These are phyloP conservation scores for Dictyostelium capitatum DNA, from an alignment of 78 protist genomes.

Conservation along the genomic window DNA sequence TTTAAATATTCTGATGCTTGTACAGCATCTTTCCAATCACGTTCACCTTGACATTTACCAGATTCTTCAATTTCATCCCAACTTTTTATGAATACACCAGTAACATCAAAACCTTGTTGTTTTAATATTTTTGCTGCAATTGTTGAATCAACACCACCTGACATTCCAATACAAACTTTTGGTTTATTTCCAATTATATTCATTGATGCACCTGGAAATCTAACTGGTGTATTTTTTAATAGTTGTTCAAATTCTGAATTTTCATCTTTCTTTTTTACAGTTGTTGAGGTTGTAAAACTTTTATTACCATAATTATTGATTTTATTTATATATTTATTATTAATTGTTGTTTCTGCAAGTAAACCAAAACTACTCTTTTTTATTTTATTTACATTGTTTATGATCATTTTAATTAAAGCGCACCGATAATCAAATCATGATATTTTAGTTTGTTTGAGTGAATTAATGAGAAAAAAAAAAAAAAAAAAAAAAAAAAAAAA, in stretches of 20 bases:
- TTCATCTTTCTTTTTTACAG: background rate
- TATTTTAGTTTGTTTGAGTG: too few relatives aligned
- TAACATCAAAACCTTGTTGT: conserved; percentile 77
- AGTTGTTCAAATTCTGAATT: background rate
- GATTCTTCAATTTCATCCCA: conserved; percentile 89
- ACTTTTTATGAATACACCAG: conserved; percentile 86
- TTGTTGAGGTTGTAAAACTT: background rate
- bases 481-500: too few relatives aligned
- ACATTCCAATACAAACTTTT: conserved; percentile 77
- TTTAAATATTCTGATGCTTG: conserved; percentile 74
- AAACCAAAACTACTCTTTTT: background rate
- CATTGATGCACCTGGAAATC: background rate
- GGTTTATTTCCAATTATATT: conserved; percentile 14
- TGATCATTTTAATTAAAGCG: background rate
- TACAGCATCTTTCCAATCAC: conserved; percentile 75
- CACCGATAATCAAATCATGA: too few relatives aligned
- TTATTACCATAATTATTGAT: background rate
- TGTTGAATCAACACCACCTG: conserved; percentile 89
- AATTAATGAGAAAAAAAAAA: too few relatives aligned
- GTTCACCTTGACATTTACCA: conserved; percentile 83
- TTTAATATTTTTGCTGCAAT: conserved; percentile 77
- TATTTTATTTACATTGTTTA: conserved; percentile 1
- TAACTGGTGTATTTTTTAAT: background rate
- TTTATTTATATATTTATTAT: background rate
- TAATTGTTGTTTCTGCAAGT: too few relatives aligned